Evolutionary conservation across 306 rosid species (phyloP).

Genomic region (Cercis canadensis): DNA sequence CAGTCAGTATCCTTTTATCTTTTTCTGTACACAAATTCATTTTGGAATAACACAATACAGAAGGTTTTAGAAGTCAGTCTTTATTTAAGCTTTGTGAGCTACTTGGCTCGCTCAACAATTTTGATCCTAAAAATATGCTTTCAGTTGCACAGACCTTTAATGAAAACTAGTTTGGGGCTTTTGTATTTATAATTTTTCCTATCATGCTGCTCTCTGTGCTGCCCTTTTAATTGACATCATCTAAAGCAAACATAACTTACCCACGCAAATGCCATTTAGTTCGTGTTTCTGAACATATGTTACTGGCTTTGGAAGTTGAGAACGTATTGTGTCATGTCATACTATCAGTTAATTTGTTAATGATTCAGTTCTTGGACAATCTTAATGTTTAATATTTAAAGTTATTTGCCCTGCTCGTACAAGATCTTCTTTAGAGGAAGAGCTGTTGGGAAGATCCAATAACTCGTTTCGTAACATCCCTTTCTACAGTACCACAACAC

Average conservation of each 20-base stretch:
- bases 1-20: slow-evolving; percentile 20
- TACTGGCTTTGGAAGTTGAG: not conserved
- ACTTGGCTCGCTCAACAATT: not conserved
- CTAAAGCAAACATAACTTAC: too few relatives aligned
- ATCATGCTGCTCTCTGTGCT: not conserved
- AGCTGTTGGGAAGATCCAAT: slow-evolving; percentile 1
- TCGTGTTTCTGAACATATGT: too few relatives aligned
- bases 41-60: slow-evolving; percentile 22
- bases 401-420: slow-evolving; percentile 6
- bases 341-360: not conserved
- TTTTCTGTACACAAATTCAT: slow-evolving; percentile 33
- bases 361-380: slow-evolving; percentile 20
- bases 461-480: too few relatives aligned
- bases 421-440: not conserved
- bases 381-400: slow-evolving; percentile 13
- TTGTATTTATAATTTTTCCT: not conserved
- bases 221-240: slow-evolving; percentile 29
- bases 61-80: slow-evolving; percentile 11
- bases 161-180: slow-evolving; percentile 12
- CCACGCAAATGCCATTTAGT: too few relatives aligned
- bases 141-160: slow-evolving; percentile 1
- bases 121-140: slow-evolving; percentile 12
- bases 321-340: slow-evolving; percentile 5
- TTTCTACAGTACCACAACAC: too few relatives aligned
- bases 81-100: slow-evolving; percentile 1